Conservation (phyloP, 2,329 filamentous ascomycete species). For the Diplodia mutila region DNA sequence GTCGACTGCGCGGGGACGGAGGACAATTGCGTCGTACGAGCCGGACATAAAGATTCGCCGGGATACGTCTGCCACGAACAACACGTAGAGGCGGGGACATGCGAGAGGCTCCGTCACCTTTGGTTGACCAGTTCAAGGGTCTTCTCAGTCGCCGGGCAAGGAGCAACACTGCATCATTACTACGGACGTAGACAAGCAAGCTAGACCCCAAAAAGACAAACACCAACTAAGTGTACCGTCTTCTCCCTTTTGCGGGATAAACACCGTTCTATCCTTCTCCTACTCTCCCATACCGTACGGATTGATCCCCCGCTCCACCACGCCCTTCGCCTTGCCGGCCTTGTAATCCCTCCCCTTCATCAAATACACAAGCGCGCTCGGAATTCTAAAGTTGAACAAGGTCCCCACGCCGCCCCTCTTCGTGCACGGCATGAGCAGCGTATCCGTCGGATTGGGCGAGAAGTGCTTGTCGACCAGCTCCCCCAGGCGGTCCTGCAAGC, state of each 20-base stretch:
- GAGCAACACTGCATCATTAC: neutral
- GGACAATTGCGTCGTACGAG: neutral
- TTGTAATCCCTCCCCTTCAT: slow-evolving; percentile 45
- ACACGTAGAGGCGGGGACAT: no score
- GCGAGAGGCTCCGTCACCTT: neutral
- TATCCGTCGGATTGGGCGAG: slow-evolving; percentile 27
- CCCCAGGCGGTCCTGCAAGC: slow-evolving; percentile 33
- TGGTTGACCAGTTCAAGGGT: neutral
- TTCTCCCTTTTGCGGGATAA: no score
- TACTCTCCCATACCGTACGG: slow-evolving; percentile 30
- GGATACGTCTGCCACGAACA: neutral
- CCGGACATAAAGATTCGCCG: neutral
- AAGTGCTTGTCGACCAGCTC: slow-evolving; percentile 33
- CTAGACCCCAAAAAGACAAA: neutral
- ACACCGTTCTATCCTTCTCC: slow-evolving; percentile 6
- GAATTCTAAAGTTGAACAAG: slow-evolving; percentile 38
- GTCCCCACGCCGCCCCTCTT: slow-evolving; percentile 42
- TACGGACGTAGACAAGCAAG: slow-evolving; percentile 10
- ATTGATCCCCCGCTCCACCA: slow-evolving; percentile 32
- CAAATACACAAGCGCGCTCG: slow-evolving; percentile 39
- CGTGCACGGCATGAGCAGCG: slow-evolving; percentile 30
- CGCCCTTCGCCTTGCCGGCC: slow-evolving; percentile 32
- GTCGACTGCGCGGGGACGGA: neutral
- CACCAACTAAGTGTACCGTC: neutral
- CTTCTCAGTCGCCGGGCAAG: neutral